phyloP scores from a whole-genome alignment of 352 stramenopile species.

The Globisporangium megalacanthum region DNA sequence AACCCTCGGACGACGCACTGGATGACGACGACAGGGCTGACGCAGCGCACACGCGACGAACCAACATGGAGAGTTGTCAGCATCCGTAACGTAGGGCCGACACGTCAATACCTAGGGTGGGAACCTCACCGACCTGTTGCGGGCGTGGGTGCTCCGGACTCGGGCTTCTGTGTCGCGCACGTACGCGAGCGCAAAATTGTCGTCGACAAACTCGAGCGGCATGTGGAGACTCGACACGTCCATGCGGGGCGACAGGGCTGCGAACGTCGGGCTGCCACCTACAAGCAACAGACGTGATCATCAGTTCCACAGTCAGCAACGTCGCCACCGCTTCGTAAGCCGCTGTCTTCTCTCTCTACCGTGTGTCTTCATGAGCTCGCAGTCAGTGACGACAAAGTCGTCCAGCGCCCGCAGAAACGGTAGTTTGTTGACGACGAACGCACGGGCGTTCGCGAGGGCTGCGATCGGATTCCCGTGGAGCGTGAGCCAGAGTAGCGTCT shows the following conservation, averaged over 20 bases:
- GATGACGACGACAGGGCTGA: conserved; percentile 24
- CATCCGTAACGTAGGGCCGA: not conserved
- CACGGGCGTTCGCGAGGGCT: conserved; percentile 37
- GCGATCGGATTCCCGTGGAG: conserved; percentile 62
- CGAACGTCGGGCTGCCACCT: conserved; percentile 11
- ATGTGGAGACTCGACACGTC: conserved; percentile 27
- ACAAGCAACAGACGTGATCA: not conserved
- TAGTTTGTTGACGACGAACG: conserved; percentile 69
- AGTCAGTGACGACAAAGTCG: conserved; percentile 53
- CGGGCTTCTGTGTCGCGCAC: conserved; percentile 20
- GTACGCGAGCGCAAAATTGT: conserved; percentile 32
- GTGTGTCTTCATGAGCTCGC: conserved; percentile 50
- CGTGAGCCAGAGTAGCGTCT: conserved; percentile 47
- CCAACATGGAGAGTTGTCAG: not conserved
- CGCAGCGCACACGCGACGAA: not conserved
- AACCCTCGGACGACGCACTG: conserved; percentile 46
- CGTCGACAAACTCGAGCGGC: conserved; percentile 42
- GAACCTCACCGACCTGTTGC: conserved; percentile 28
- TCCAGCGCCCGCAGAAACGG: conserved; percentile 54
- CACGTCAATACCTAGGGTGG: no score
- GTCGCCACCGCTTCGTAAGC: not conserved
- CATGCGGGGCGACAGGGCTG: conserved; percentile 3
- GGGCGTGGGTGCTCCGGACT: conserved; percentile 23
- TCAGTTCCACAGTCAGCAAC: no score
- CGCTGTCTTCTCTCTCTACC: conserved; percentile 7